Base-by-base conservation (phyloP, 352 stramenopile species). In the Phytopythium delawarense region DNA sequence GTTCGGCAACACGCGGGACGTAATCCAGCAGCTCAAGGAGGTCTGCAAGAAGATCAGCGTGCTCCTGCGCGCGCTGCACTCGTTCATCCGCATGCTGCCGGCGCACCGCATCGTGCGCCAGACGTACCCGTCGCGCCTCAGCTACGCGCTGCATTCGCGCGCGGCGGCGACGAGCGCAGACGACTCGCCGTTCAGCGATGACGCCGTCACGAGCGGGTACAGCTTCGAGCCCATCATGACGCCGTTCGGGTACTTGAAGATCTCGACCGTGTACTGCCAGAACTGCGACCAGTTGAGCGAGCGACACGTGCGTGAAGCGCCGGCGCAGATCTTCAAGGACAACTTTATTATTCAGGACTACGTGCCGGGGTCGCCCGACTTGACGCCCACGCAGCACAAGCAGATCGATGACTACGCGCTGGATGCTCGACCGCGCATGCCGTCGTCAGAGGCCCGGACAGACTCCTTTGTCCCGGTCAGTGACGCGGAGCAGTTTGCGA, bases 271-370 rank as follows among this genome's bases (percentile, higher is more conserved):
- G 6, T 95, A 95, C 65, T 83, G 84, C 45, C 72, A 71, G 8
- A 74, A 91, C 50, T 88, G 75, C 44, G 74, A 85, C 25, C 65
- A 72, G 20, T 70, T 88, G 12, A 77, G 66, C 21, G 65, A 78
- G 42, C 60, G 58, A 54, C 71, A 76, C 32, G 60, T 78, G 18
- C 75, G 79, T 21, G 57, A 61, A 20, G 61, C 62, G 9, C 66
- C 69, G 18, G 71, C 81, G 8, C 66, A 75, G 44, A 78, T 91
- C 37, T 88, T 92, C 45, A 73, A 91, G 37, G 73, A 89, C 46
- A 87, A 92, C 51, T 85, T 78, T 40, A 93, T 95, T 62, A 95
- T 95, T 56, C 82, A 92, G 45, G 84, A 95, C 54, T 95, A 95
- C 64, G 84, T 95, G 7, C 84, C 87, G 0, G 72, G 70, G 0